Evolutionary conservation across 2,329 filamentous ascomycete species (phyloP).

Genomic region (Apiospora koreana): DNA sequence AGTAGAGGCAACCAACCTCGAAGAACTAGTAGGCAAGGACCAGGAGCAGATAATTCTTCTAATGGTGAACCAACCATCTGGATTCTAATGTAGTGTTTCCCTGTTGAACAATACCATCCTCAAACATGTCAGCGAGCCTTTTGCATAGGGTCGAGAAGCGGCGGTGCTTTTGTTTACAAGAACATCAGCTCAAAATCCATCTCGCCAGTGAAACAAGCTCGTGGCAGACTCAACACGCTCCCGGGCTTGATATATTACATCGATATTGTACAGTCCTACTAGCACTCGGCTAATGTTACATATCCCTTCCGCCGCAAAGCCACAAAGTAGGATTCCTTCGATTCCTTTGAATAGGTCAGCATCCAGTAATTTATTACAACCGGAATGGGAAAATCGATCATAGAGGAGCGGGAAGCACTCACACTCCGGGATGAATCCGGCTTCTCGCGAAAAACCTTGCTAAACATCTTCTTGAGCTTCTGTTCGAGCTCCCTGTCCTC

Average conservation of each 20-base stretch:
- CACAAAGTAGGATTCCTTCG: constrained; percentile 85
- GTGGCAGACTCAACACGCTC: background rate
- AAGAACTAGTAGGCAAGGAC: too few relatives aligned
- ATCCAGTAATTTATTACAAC: background rate
- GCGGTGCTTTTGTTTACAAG: background rate
- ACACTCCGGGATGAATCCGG: constrained; percentile 88
- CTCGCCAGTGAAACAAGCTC: background rate
- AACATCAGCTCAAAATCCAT: background rate
- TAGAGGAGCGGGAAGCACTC: constrained; percentile 35
- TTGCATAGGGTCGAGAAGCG: background rate
- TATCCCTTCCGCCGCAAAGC: constrained; percentile 67
- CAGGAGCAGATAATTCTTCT: too few relatives aligned
- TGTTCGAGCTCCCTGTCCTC: constrained; percentile 82
- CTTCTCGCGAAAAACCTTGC: constrained; percentile 82
- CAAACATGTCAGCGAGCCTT: background rate
- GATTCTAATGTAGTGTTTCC: too few relatives aligned
- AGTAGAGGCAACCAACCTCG: background rate
- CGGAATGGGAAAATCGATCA: background rate
- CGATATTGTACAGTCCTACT: background rate
- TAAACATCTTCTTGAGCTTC: constrained; percentile 74
- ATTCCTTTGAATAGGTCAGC: constrained; percentile 59
- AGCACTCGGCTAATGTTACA: constrained; percentile 30
- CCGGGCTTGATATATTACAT: background rate
- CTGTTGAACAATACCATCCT: too few relatives aligned
- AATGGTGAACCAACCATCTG: too few relatives aligned